Base-by-base conservation (phyloP, 441 rosid genomes). In the Hura crepitans region DNA sequence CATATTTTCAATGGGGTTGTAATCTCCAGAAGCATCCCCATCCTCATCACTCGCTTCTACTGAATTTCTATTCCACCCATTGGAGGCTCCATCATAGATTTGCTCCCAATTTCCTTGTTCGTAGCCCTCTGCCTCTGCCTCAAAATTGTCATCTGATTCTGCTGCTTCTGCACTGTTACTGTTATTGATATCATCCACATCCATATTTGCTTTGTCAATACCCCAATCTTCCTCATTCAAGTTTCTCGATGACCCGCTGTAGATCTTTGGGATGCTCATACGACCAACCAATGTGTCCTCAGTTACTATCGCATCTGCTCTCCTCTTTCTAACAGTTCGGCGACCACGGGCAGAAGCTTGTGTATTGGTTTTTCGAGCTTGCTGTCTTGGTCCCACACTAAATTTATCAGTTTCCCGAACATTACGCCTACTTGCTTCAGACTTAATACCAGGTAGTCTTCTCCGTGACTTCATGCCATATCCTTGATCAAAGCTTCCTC, bases 141-240 rank as follows among this genome's bases (percentile, higher is more conserved):
- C 92, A 55, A 71, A 85, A 46, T 90, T 81, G 62, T 90, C 97
- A 47, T 89, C 97, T 2, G 91, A 85, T 62, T 87, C 90, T 58
- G 69, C 89, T 74, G 73, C 89, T 47, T 79, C 90, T 30, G 72
- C 72, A 70, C 89, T 87, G 83, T 83, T 87, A 78, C 88, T 88
- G 25, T 86, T 86, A 35, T 79, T 87, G 53, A 74, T 81, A 66
- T 70, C 88, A 58, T 76, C 92, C 62, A 71, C 50, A 67, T 76
- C 81, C 81, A 80, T 73, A 68, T 68, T 72, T 1, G 69, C 82
- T 43, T 82, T 89, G 75, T 74, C 85, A 37, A 59, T 72, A 49
- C 79, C 82, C 93, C 96, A 89, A 50, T 81, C 91, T 42, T 92
- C 96, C 65, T 77, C 80, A 22, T 72, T 85, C 74, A 84, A 67